Evolutionary conservation across 768 basidiomycete genomes (phyloP), one percentile per base, ranked within the genome.

Genomic region (Guyanaporus albipodus): DNA sequence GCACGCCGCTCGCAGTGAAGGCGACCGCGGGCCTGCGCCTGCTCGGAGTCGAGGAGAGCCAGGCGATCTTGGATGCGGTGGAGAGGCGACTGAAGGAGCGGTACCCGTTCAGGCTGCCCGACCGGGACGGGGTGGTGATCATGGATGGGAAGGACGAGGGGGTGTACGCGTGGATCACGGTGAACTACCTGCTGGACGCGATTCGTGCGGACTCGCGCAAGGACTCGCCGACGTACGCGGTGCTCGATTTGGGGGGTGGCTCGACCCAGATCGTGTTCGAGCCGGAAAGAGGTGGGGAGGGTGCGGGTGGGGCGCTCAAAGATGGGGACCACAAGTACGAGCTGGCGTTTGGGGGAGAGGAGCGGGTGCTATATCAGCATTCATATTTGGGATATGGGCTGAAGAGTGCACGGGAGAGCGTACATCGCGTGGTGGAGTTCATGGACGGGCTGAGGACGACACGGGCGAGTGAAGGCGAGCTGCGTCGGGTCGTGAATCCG

Each of bases 81-180:
- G 73, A 79, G 59, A 54, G 61, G 28, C 70, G 83, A 46, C 54
- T 96, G 47, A 70, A 71, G 52, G 59, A 59, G 3, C 69, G 66
- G 47, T 95, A 84, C 55, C 83, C 84, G 9, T 98, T 97, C 70
- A 70, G 64, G 22, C 51, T 86, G 31, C 71, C 73, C n/a, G 67
- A 76, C 21, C 70, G 72, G 52, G 81, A 82, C 39, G 81, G 79
- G 2, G 91, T 95, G 27, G 79, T 77, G 33, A 83, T 97, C 52
- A 94, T 97, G 94, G 94, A 96, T 53, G 94, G 94, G 7, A 78
- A 83, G 54, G 94, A 98, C 62, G 95, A 97, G 67, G 95, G 91
- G 26, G 91, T 97, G n/a, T 98, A 89, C 63, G 92, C 95, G 23
- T 98, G 95, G 94, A 91, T 97, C 55, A 96, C 95, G 15, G 91